Percentiles rank a stretch among this genome's conserved stretches.
Evolutionary conservation across 495 filamentous ascomycete species (phyloP).

Genomic region (Trichoderma reesei): DNA sequence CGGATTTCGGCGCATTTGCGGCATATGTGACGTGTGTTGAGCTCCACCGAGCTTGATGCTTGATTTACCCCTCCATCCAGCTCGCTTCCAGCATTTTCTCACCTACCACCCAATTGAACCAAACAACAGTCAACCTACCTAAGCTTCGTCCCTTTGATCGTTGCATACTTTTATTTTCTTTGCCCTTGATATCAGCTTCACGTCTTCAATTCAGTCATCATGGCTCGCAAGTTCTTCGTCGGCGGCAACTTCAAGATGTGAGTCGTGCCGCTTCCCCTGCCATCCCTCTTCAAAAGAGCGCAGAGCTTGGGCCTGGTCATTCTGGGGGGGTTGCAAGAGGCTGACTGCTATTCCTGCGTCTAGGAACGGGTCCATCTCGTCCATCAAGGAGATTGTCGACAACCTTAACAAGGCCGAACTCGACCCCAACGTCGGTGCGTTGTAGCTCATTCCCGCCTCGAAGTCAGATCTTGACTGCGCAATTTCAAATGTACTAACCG

Average conservation of each 20-base stretch:
- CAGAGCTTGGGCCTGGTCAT: slow-evolving; percentile 6
- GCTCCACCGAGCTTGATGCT: not conserved
- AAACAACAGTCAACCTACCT: not conserved
- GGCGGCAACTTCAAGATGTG: slow-evolving; percentile 99
- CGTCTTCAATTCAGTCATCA: slow-evolving; percentile 32
- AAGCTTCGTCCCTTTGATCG: not conserved
- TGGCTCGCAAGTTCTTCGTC: slow-evolving; percentile 98
- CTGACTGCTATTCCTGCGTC: not conserved
- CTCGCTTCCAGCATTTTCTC: not conserved
- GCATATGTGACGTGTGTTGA: not conserved
- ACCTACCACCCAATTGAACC: not conserved
- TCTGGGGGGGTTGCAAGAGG: not conserved
- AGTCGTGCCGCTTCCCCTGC: not conserved
- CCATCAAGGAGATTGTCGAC: slow-evolving; percentile 78
- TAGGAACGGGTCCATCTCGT: slow-evolving; percentile 86
- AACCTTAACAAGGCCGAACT: slow-evolving; percentile 73
- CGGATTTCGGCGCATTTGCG: not conserved
- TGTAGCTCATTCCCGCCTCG: not conserved
- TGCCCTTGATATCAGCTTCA: not conserved
- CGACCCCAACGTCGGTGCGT: slow-evolving; percentile 56
- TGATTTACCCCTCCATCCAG: slow-evolving; percentile 8
- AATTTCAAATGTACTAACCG: not conserved
- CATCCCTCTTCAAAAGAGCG: slow-evolving; percentile 15
- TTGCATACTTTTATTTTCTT: slow-evolving; percentile 8
- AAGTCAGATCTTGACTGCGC: not conserved